Percentiles rank a stretch among this genome's conserved stretches.
These are phyloP conservation scores for Pythium aquatile DNA, from an alignment of 352 stramenopile species.

Conservation along the genomic window DNA sequence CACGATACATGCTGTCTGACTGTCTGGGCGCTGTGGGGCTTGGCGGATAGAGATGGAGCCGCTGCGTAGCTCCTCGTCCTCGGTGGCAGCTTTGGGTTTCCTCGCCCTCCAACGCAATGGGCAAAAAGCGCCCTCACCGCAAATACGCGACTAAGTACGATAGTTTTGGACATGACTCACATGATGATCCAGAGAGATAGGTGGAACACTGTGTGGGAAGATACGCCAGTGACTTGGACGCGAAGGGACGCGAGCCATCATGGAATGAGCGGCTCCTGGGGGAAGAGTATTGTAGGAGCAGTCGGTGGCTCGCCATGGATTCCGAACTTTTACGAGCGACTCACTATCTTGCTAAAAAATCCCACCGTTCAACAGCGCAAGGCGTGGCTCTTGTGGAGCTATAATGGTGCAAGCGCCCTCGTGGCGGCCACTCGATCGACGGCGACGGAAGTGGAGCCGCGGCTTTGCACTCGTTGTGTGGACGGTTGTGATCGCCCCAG, in stretches of 20 bases:
- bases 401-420: not conserved
- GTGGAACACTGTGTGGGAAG: not conserved
- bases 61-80: conserved; percentile 9
- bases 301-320: not conserved
- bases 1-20: conserved; percentile 28
- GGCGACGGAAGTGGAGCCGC: not conserved
- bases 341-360: not conserved
- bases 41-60: not conserved
- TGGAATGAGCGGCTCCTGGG: not conserved
- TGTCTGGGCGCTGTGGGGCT: not conserved
- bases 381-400: not conserved
- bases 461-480: not conserved
- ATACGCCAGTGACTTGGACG: not conserved
- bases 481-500: not conserved
- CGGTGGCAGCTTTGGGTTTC: conserved; percentile 2
- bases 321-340: not conserved
- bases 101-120: conserved; percentile 12
- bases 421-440: conserved; percentile 7
- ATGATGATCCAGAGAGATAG: not conserved
- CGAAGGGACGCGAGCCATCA: not conserved
- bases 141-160: not conserved
- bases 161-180: not conserved
- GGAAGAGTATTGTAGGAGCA: not conserved
- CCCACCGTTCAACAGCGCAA: not conserved
- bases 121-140: not conserved